Evolutionary conservation across 441 rosid species (phyloP).

Genomic region (Adansonia grandidieri): DNA sequence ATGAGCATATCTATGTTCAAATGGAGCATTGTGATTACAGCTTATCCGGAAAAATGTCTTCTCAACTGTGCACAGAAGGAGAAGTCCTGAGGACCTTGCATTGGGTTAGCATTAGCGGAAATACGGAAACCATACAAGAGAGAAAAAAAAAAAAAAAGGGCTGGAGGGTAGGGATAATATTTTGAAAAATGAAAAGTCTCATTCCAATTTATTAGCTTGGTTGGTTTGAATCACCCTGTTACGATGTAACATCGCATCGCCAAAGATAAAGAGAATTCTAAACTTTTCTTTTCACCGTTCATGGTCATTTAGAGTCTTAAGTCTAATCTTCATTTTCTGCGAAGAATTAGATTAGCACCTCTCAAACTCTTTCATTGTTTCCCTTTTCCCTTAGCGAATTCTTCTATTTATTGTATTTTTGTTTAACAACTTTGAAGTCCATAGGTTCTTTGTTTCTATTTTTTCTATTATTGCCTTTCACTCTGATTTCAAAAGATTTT

Average conservation of each 20-base stretch:
- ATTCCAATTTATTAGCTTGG: background rate
- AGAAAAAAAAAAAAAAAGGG: background rate
- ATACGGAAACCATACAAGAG: background rate
- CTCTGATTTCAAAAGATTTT: conserved; percentile 26
- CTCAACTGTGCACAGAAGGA: conserved; percentile 52
- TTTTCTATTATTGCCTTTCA: background rate
- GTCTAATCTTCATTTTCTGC: background rate
- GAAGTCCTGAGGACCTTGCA: conserved; percentile 60
- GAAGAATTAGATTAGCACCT: background rate
- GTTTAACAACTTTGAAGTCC: background rate
- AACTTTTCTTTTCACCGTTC: background rate
- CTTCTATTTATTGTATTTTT: background rate
- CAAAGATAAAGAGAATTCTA: background rate
- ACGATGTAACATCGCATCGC: background rate
- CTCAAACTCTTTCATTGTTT: background rate
- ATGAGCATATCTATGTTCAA: conserved; percentile 90
- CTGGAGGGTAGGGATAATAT: background rate
- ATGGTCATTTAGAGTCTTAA: background rate
- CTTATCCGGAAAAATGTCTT: conserved; percentile 56
- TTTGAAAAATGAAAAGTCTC: background rate
- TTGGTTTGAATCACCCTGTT: conserved; percentile 6
- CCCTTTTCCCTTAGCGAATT: background rate
- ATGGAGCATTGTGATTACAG: conserved; percentile 89
- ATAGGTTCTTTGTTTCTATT: background rate
- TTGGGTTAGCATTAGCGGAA: conserved; percentile 55